These are phyloP conservation scores for Leccinum incarnatum DNA, from an alignment of 768 basidiomycete species.

Conservation along the genomic window DNA sequence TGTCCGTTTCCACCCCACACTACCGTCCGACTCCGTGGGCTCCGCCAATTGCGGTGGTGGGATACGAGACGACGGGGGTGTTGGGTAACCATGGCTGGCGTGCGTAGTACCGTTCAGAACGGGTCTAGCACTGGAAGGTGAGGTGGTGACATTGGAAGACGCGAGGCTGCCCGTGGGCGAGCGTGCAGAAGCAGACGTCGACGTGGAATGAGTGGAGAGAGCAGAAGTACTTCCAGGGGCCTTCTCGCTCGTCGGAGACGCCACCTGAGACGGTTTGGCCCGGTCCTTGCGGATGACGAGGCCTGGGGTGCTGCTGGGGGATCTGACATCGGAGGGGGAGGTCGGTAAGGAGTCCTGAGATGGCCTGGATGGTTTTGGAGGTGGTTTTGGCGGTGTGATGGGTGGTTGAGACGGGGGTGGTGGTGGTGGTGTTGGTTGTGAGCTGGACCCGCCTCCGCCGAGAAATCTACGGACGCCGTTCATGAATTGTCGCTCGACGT, in stretches of 20 bases:
- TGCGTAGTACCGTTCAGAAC: slow-evolving; percentile 10
- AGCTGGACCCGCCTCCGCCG: slow-evolving; percentile 37
- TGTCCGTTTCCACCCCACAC: slow-evolving; percentile 39
- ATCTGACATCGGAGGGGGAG: slow-evolving; percentile 25
- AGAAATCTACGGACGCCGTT: slow-evolving; percentile 59
- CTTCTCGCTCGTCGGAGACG: slow-evolving; percentile 23
- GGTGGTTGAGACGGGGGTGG: slow-evolving; percentile 14
- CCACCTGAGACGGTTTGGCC: slow-evolving; percentile 28
- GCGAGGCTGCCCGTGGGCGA: slow-evolving; percentile 26
- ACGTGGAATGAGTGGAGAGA: slow-evolving; percentile 25
- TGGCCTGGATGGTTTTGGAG: slow-evolving; percentile 30
- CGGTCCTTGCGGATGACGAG: slow-evolving; percentile 55
- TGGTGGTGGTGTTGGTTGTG: slow-evolving; percentile 28
- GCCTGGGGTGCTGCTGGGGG: slow-evolving; percentile 28
- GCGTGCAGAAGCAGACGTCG: slow-evolving; percentile 15
- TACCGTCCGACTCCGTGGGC: slow-evolving; percentile 37
- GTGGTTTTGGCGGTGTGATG: slow-evolving; percentile 25
- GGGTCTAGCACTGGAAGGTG: slow-evolving; percentile 19
- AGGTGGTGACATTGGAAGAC: slow-evolving; percentile 19
- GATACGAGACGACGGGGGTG: slow-evolving; percentile 40
- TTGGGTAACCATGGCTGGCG: slow-evolving; percentile 30
- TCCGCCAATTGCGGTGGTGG: slow-evolving; percentile 32
- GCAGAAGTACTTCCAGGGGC: slow-evolving; percentile 27
- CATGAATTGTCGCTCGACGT: slow-evolving; percentile 7
- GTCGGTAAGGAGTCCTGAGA: slow-evolving; percentile 40